Evolutionary conservation across 2,329 filamentous ascomycete species (phyloP).

Genomic region (Diaporthe capsici): DNA sequence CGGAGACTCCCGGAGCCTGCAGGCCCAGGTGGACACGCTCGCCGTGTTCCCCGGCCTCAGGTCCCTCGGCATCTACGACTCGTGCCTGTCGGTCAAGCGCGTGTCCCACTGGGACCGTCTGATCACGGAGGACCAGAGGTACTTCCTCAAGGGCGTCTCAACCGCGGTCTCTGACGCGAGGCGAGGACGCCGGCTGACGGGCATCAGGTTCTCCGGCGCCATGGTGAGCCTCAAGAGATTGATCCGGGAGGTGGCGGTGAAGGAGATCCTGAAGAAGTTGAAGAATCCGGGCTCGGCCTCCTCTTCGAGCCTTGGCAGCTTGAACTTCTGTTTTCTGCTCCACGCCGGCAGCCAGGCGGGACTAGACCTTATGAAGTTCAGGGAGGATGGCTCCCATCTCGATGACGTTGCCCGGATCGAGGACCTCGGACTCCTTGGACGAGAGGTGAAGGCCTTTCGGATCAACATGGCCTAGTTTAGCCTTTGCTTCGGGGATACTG

Average conservation of each 20-base stretch:
- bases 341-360: neutral
- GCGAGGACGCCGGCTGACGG: neutral
- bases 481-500: too few relatives aligned
- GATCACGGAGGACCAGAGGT: neutral
- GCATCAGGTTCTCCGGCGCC: rapidly evolving
- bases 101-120: neutral
- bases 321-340: neutral
- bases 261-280: rapidly evolving
- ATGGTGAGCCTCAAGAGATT: neutral
- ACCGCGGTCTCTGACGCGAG: too few relatives aligned
- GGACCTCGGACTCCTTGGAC: neutral
- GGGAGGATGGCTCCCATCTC: neutral
- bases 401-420: neutral
- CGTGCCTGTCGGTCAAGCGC: neutral
- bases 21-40: neutral
- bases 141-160: neutral
- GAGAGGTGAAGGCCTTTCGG: neutral
- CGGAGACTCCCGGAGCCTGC: rapidly evolving
- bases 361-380: neutral
- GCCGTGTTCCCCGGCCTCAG: neutral
- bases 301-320: neutral
- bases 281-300: too few relatives aligned
- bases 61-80: neutral
- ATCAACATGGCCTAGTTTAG: neutral
- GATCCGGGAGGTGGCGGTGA: neutral